Conservation (phyloP, 2,329 filamentous ascomycete genomes). For the Cladophialophora carrionii region DNA sequence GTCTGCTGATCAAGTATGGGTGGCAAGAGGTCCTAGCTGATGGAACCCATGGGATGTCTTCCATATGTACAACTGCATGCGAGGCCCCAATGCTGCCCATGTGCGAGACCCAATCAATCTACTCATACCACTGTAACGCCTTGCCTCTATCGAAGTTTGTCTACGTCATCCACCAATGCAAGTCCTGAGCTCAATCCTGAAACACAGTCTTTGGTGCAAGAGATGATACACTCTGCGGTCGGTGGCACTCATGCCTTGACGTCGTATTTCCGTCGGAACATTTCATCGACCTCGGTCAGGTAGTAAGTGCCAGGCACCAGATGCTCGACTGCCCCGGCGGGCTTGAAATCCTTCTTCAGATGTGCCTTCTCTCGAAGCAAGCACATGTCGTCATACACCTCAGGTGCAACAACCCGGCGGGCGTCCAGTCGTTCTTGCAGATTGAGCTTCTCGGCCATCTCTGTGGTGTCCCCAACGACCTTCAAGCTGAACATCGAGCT, state of each 20-base stretch:
- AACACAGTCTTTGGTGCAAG: slow-evolving; percentile 30
- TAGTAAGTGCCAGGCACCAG: slow-evolving; percentile 73
- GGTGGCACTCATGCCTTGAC: slow-evolving; percentile 66
- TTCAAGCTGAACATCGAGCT: slow-evolving; percentile 71
- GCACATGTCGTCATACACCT: slow-evolving; percentile 79
- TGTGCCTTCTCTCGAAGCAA: slow-evolving; percentile 80
- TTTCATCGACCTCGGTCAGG: slow-evolving; percentile 77
- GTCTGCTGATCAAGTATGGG: slow-evolving; percentile 21
- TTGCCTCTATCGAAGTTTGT: slow-evolving; percentile 16
- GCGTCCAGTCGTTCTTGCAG: slow-evolving; percentile 69
- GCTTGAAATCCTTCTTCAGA: slow-evolving; percentile 76
- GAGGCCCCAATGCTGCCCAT: slow-evolving; percentile 12
- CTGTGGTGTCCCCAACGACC: slow-evolving; percentile 69
- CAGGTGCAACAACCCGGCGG: slow-evolving; percentile 68
- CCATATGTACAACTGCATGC: slow-evolving; percentile 32
- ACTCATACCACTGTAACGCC: slow-evolving; percentile 18
- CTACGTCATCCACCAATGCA: slow-evolving; percentile 30
- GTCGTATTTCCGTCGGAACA: slow-evolving; percentile 80
- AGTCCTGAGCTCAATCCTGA: slow-evolving; percentile 29
- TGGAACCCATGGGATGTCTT: slow-evolving; percentile 4
- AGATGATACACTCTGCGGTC: slow-evolving; percentile 21
- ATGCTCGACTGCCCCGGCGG: slow-evolving; percentile 68
- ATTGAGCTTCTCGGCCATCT: slow-evolving; percentile 69
- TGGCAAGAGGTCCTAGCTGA: slow-evolving; percentile 7
- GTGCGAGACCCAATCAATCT: slow-evolving; percentile 20